Evolutionary conservation across 805 yeast species (phyloP).

Genomic region (Kodamaea nitidulidarum): DNA sequence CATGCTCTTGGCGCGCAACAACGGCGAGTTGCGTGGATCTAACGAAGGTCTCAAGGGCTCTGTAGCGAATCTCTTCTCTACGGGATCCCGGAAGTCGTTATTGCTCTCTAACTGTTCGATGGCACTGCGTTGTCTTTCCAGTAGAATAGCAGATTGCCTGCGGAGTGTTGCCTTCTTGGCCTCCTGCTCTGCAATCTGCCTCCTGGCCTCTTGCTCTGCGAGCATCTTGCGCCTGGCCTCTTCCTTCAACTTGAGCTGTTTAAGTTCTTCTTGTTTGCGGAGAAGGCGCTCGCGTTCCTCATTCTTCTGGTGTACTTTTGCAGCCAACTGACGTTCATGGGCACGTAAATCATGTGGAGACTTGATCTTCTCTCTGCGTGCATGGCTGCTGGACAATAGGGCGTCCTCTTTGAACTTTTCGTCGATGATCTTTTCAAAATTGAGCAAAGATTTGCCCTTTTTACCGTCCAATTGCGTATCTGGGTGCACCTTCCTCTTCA

Average conservation of each 20-base stretch:
- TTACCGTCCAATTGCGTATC: constrained; percentile 5
- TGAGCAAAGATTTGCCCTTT: constrained; percentile 15
- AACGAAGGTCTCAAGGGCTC: constrained; percentile 28
- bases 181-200: no score
- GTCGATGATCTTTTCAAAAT: constrained; percentile 30
- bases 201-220: constrained; percentile 7
- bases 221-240: constrained; percentile 9
- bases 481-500: constrained; percentile 5
- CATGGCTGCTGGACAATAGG: constrained; percentile 1
- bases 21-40: constrained; percentile 36
- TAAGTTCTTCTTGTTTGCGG: constrained; percentile 4
- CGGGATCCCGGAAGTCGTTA: constrained; percentile 16
- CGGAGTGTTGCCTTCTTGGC: constrained; percentile 13
- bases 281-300: constrained; percentile 11
- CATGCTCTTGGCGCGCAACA: constrained; percentile 36
- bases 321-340: constrained; percentile 13
- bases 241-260: constrained; percentile 14
- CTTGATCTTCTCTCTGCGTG: constrained; percentile 4
- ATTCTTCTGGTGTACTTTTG: constrained; percentile 11
- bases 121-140: constrained; percentile 28
- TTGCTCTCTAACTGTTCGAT: constrained; percentile 22
- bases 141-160: constrained; percentile 21
- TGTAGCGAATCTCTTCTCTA: constrained; percentile 20
- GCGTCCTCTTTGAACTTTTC: constrained; percentile 26
- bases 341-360: constrained; percentile 9